A percentile compares a stretch with the other conserved stretches of the same genome.
Evolutionary conservation across 2,329 filamentous ascomycete species (phyloP).

Genomic region (Pezicula rhizophila): DNA sequence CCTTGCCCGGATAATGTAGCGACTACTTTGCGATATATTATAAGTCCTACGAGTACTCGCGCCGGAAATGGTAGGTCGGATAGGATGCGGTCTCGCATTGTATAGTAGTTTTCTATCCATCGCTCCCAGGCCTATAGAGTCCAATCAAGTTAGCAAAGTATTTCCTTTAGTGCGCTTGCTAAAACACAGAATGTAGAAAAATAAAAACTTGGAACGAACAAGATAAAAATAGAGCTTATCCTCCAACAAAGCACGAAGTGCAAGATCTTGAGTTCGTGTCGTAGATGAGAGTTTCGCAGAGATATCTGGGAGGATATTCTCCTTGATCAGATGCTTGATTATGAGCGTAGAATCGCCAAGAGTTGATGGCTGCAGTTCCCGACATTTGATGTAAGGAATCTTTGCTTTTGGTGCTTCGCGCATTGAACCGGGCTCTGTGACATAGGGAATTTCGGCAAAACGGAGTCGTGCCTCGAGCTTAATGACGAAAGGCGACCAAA

Average conservation of each 20-base stretch:
- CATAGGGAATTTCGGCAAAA: slow-evolving; percentile 43
- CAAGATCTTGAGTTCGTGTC: slow-evolving; percentile 42
- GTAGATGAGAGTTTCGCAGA: slow-evolving; percentile 35
- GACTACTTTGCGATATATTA: slow-evolving; percentile 39
- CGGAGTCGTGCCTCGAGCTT: slow-evolving; percentile 59
- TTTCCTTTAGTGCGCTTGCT: too few relatives aligned
- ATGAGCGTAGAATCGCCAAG: slow-evolving; percentile 53
- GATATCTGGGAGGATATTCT: slow-evolving; percentile 39
- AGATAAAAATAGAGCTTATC: slow-evolving; percentile 55
- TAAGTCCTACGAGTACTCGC: slow-evolving; percentile 42
- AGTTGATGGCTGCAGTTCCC: neutral
- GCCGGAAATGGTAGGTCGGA: slow-evolving; percentile 44
- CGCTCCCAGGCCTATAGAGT: slow-evolving; percentile 39
- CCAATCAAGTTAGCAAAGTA: neutral
- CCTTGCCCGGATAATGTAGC: slow-evolving; percentile 51
- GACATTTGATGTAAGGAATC: slow-evolving; percentile 47
- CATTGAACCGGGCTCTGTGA: slow-evolving; percentile 37
- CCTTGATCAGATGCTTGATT: slow-evolving; percentile 35
- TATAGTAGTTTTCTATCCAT: slow-evolving; percentile 54
- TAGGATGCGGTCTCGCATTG: slow-evolving; percentile 48
- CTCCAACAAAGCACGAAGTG: slow-evolving; percentile 48
- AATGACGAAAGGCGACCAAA: slow-evolving; percentile 51
- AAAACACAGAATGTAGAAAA: too few relatives aligned
- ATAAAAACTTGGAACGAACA: slow-evolving; percentile 23
- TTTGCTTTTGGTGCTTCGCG: slow-evolving; percentile 47